These are phyloP conservation scores for Globisporangium middletonii DNA, from an alignment of 352 stramenopile species.

Conservation along the genomic window DNA sequence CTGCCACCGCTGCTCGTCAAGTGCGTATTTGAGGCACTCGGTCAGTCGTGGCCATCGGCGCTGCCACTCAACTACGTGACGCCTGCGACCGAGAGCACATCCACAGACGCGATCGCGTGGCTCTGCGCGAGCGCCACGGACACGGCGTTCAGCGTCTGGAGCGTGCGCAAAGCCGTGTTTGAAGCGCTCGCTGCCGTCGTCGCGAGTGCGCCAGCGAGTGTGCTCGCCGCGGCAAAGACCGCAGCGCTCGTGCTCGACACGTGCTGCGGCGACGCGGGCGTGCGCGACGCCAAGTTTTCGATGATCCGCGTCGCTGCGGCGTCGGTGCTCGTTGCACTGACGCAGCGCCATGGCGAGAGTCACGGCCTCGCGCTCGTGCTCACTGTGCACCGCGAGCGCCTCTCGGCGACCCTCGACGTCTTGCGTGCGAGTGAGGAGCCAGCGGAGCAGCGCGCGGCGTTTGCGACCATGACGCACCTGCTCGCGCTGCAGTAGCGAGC, in stretches of 20 bases:
- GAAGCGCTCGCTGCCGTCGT: constrained; percentile 29
- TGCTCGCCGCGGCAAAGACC: constrained; percentile 19
- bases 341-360: constrained; percentile 24
- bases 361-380: constrained; percentile 34
- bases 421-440: constrained; percentile 50
- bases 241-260: constrained; percentile 30
- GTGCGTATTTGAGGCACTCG: constrained; percentile 63
- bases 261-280: constrained; percentile 49
- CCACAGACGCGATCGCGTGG: constrained; percentile 39
- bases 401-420: constrained; percentile 32
- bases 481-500: constrained; percentile 15
- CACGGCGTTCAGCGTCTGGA: constrained; percentile 53
- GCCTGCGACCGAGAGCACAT: background rate
- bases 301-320: constrained; percentile 63
- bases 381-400: constrained; percentile 40
- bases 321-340: constrained; percentile 35
- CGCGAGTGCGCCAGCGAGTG: constrained; percentile 15
- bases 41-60: constrained; percentile 34
- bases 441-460: constrained; percentile 54
- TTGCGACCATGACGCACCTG: constrained; percentile 38
- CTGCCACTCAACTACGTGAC: background rate
- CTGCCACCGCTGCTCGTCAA: constrained; percentile 68
- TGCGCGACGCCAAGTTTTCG: constrained; percentile 63
- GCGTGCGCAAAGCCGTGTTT: constrained; percentile 56
- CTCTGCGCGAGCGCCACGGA: constrained; percentile 32